Evolutionary conservation across 2,329 filamentous ascomycete genomes (phyloP).

Genomic region (Penicillium sp.): DNA sequence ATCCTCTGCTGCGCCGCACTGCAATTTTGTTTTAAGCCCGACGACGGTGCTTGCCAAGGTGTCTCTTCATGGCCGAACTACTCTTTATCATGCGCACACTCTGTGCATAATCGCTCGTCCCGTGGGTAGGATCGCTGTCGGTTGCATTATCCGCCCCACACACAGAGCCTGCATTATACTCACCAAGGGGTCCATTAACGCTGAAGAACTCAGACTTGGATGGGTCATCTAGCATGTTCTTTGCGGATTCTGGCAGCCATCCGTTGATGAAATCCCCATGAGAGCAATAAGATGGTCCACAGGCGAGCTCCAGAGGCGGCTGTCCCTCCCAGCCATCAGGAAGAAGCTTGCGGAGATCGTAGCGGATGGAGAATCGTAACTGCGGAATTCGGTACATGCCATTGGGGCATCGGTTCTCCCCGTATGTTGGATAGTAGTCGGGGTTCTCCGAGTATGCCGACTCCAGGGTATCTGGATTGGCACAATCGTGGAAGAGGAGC

Average conservation of each 20-base stretch:
- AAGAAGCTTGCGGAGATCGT: slow-evolving; percentile 17
- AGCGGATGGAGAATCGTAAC: slow-evolving; percentile 21
- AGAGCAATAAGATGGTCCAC: slow-evolving; percentile 8
- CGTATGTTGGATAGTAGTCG: neutral
- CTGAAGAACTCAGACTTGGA: slow-evolving; percentile 12
- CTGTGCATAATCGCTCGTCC: slow-evolving; percentile 20
- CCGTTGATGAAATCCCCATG: slow-evolving; percentile 16
- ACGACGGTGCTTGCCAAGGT: neutral
- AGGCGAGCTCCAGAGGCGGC: slow-evolving; percentile 13
- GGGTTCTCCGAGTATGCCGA: slow-evolving; percentile 17
- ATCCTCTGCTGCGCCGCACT: too few relatives aligned
- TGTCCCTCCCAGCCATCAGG: slow-evolving; percentile 18
- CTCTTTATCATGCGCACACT: slow-evolving; percentile 21
- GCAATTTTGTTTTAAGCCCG: neutral
- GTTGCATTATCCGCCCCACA: slow-evolving; percentile 7
- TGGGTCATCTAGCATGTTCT: slow-evolving; percentile 18
- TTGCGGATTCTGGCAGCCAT: slow-evolving; percentile 12
- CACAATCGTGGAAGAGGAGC: slow-evolving; percentile 20
- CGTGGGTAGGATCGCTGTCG: slow-evolving; percentile 18
- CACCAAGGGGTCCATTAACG: slow-evolving; percentile 7
- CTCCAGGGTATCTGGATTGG: slow-evolving; percentile 14
- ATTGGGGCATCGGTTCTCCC: slow-evolving; percentile 16
- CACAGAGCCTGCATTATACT: slow-evolving; percentile 4
- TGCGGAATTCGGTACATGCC: slow-evolving; percentile 20
- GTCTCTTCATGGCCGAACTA: slow-evolving; percentile 1